phyloP scores from a whole-genome alignment of 225 moss, liverwort and hornwort species.

The Anthoceros angustus region DNA sequence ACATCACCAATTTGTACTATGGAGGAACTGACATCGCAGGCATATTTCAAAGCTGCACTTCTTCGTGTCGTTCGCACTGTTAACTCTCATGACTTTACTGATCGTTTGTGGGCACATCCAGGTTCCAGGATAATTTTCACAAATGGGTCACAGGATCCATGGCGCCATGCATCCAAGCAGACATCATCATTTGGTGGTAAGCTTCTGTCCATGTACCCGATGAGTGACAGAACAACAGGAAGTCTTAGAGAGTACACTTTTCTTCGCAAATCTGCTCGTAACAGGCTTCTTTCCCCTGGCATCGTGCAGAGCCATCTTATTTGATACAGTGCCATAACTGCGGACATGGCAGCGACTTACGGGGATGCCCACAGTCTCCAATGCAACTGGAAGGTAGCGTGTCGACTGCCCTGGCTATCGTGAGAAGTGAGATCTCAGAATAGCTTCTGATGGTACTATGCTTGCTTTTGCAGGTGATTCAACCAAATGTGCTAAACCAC shows the following conservation, averaged over 20 bases:
- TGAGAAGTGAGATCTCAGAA: not conserved
- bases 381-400: slow-evolving; percentile 52
- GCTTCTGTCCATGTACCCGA: not conserved
- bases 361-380: slow-evolving; percentile 88
- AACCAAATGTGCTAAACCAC: slow-evolving; percentile 66
- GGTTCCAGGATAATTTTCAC: slow-evolving; percentile 68
- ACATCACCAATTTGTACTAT: slow-evolving; percentile 84
- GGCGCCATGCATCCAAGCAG: slow-evolving; percentile 94
- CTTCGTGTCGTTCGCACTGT: not conserved
- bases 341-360: slow-evolving; percentile 85
- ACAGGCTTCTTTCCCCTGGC: not conserved
- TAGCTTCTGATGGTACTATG: not conserved
- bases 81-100: not conserved
- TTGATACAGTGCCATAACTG: slow-evolving; percentile 78
- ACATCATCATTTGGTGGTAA: slow-evolving; percentile 68
- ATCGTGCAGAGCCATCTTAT: slow-evolving; percentile 61
- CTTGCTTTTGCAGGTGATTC: slow-evolving; percentile 41
- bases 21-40: slow-evolving; percentile 78
- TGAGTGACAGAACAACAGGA: not conserved
- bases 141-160: slow-evolving; percentile 95
- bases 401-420: not conserved
- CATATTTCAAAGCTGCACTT: slow-evolving; percentile 17
- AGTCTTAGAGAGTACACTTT: not conserved
- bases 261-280: not conserved
- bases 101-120: slow-evolving; percentile 7